Percentiles rank a stretch among this genome's conserved stretches.
These are phyloP conservation scores for Saccharomycopsis sp. DNA, from an alignment of 805 yeast species.

Conservation along the genomic window DNA sequence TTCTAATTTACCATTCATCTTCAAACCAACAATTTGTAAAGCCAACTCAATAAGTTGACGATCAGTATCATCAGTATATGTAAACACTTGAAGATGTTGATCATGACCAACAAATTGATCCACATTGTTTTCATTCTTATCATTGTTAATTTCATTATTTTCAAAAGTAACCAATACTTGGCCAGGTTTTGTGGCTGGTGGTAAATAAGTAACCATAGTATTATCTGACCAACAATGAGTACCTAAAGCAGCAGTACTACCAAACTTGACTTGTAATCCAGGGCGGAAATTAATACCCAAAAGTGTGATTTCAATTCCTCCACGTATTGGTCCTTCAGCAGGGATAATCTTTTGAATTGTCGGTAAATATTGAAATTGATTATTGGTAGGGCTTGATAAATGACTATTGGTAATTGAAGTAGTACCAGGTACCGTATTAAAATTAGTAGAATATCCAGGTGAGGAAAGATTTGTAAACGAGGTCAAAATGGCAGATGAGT, in stretches of 20 bases:
- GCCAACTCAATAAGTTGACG: slow-evolving; percentile 91
- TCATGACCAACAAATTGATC: slow-evolving; percentile 1
- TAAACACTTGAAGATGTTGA: slow-evolving; percentile 46
- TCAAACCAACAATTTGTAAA: slow-evolving; percentile 89
- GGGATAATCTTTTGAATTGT: slow-evolving; percentile 83
- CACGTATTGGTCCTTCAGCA: slow-evolving; percentile 89
- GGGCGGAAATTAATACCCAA: slow-evolving; percentile 80
- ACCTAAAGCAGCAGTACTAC: slow-evolving; percentile 65
- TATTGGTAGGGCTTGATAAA: background rate
- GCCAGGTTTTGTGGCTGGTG: slow-evolving; percentile 85
- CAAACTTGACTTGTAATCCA: slow-evolving; percentile 79
- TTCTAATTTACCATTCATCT: slow-evolving; percentile 92
- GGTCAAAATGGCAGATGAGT: slow-evolving; percentile 13
- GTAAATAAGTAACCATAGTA: slow-evolving; percentile 86
- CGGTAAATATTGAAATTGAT: slow-evolving; percentile 28
- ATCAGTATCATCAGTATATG: slow-evolving; percentile 92
- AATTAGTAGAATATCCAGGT: slow-evolving; percentile 9
- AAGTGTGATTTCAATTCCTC: slow-evolving; percentile 91
- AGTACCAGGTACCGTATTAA: slow-evolving; percentile 4
- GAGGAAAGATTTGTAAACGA: slow-evolving; percentile 9
- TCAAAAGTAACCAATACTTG: slow-evolving; percentile 85
- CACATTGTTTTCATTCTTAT: background rate
- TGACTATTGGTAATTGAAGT: slow-evolving; percentile 4
- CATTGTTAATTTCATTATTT: background rate
- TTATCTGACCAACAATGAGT: slow-evolving; percentile 96